Evolutionary conservation across 2,329 filamentous ascomycete genomes (phyloP), one percentile per base, ranked within the genome.

Genomic region (Colletotrichum incanum): DNA sequence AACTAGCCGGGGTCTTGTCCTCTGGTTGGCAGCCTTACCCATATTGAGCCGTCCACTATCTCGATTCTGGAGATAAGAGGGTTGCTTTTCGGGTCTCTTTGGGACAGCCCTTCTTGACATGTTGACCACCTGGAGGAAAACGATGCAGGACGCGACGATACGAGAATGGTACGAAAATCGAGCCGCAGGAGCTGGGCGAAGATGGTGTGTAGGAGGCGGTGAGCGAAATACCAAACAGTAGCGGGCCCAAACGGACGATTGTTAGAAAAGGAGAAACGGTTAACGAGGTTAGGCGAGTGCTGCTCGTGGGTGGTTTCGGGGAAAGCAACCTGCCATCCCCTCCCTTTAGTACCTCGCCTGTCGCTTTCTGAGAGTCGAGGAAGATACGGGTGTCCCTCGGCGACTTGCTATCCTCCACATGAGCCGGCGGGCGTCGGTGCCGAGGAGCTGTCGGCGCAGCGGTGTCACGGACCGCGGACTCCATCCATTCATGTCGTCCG

Each of bases 11-110:
- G 65, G 54, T 55, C 50, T 43, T 5, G 20, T 18, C 50, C 9
- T 47, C 56, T 65, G 37, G 52, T 47, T 64, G 65, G 59, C 54
- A 70, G 65, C 65, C 70, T 65, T 64, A 54, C 59, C 45, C 70
- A n/a, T 45, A 52, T 65, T 18, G 18, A 59, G 66, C 49, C 54
- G 45, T 34, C 39, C 55, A 50, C 20, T 28, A 70, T 54, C 52
- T 45, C 45, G n/a, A 54, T 18, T 7, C 56, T 49, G 7, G 45
- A 69, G 70, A 72, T 72, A 72, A 72, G 70, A 70, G 66, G 65
- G 70, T 72, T 72, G 54, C 70, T 58, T 70, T 65, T 59, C 65
- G 59, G n/a, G 20, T 55, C 52, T 45, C 20, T 68, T 71, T 69
- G 41, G 45, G 55, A 26, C 43, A 56, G 43, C 55, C 60, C 39